Percentiles rank a stretch among this genome's conserved stretches.
Conservation (phyloP, 192 early-diverging fungal species). For the Umbelopsis vinacea region DNA sequence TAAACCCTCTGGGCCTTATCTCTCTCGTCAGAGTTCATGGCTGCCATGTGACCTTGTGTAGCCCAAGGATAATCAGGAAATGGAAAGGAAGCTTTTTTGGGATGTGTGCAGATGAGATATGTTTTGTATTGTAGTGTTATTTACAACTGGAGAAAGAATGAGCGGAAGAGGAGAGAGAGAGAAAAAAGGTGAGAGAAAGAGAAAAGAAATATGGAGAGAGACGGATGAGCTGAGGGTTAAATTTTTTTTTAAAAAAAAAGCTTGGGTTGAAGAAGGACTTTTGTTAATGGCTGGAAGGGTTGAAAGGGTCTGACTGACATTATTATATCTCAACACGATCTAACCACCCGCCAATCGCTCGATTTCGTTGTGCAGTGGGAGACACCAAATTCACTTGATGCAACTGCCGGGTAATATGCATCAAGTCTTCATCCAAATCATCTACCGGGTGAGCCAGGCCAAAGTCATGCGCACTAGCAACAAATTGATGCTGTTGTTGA, state of each 20-base stretch:
- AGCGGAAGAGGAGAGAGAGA: no score
- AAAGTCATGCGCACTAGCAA: neutral
- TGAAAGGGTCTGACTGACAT: no score
- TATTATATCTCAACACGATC: neutral
- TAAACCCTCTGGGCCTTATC: neutral
- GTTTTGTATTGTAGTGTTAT: neutral
- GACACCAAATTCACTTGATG: constrained; percentile 58
- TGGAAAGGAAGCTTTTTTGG: neutral
- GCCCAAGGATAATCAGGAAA: neutral
- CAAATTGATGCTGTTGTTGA: neutral
- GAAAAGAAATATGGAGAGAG: no score
- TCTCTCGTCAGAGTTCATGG: neutral
- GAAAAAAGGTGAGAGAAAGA: no score
- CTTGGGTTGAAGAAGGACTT: no score
- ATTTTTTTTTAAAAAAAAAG: no score
- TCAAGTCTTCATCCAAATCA: constrained; percentile 16
- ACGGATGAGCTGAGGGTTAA: no score
- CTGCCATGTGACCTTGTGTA: constrained; percentile 21
- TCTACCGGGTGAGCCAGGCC: neutral
- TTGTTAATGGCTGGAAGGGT: no score
- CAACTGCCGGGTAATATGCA: constrained; percentile 5
- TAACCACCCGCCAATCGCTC: neutral
- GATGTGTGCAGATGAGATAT: neutral
- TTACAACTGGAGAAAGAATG: no score
- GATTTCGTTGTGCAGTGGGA: constrained; percentile 58